Conservation (phyloP, 75 land plant species). For the Pinus taeda region DNA sequence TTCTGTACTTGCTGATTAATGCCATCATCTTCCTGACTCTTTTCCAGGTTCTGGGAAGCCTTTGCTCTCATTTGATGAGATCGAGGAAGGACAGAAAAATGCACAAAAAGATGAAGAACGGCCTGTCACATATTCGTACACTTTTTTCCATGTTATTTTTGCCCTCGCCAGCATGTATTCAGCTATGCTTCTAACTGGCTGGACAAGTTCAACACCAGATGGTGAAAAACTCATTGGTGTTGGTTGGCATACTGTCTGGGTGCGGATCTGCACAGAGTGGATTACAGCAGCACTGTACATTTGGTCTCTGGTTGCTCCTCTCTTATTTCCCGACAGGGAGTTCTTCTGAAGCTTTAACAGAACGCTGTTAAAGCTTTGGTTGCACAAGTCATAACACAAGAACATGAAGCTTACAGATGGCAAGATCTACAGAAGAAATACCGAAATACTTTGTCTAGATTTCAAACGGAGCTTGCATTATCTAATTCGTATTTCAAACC, state of each 20-base stretch:
- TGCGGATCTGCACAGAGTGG: constrained; percentile 95
- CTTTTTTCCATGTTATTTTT: constrained; percentile 96
- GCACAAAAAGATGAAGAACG: constrained; percentile 51
- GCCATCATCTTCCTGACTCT: too few relatives aligned
- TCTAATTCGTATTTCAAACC: too few relatives aligned
- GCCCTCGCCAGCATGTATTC: constrained; percentile 99
- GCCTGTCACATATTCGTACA: constrained; percentile 86
- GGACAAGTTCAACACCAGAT: constrained; percentile 69
- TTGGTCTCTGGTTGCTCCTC: constrained; percentile 92
- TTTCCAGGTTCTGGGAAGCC: constrained; percentile 22
- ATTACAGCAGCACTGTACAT: constrained; percentile 81
- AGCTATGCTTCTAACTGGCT: constrained; percentile 97
- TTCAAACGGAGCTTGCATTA: too few relatives aligned
- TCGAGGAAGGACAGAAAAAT: constrained; percentile 50
- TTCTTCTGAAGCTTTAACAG: constrained; percentile 41
- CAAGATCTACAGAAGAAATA: too few relatives aligned
- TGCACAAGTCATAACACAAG: too few relatives aligned
- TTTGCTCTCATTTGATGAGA: constrained; percentile 40
- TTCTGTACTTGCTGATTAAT: too few relatives aligned
- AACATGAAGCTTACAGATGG: too few relatives aligned
- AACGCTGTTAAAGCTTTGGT: too few relatives aligned
- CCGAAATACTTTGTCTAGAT: too few relatives aligned
- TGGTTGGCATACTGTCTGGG: constrained; percentile 99
- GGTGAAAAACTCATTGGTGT: constrained; percentile 84
- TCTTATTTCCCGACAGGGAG: constrained; percentile 88